Evolutionary conservation across 2,329 filamentous ascomycete species (phyloP), one percentile per base, ranked within the genome.

Genomic region (Zymoseptoria crescenta): DNA sequence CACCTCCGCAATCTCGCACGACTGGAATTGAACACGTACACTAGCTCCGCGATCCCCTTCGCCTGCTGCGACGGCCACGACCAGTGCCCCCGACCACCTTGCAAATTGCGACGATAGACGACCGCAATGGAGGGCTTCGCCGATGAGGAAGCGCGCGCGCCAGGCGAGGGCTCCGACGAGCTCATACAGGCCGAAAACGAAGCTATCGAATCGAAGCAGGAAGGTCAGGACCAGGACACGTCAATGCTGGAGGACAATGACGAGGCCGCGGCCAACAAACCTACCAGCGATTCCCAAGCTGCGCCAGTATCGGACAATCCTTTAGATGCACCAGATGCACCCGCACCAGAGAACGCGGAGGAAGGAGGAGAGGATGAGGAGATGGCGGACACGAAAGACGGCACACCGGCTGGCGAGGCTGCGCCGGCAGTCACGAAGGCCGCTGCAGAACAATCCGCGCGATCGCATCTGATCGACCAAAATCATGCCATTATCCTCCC

Each of bases 401-500:
- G 64, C 51, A 70, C 66, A 20, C 64, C 67, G 30, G 67, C 68
- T 4, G 64, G 60, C 9, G 65, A 61, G 16, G 56, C 60, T 16
- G 57, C 62, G 16, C 57, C 62, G 29, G 60, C 59, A 8, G 81
- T 92, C 73, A 85, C 87, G 49, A 96, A 96, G 75, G 84, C 91
- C 57, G 84, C 84, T 3, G 80, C 92, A 58, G 92, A 96, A 77
- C 87, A 88, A 50, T 87, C 91, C 3, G 95, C 94, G 55, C 89
- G 93, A 65, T 89, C 93, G 67, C 92, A 97, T 70, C 85, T 99
- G 57, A 89, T 96, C 62, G 86, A 90, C 13, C 94, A 99, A 77
- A 95, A 91, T 49, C 93, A 96, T 72, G 87, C 92, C 62, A 97
- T 97, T 71, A 92, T 99, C 63, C 84, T 99, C 21, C 94, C 94